Base-by-base conservation (phyloP, 768 basidiomycete species). In the Hebeloma cylindrosporum region DNA sequence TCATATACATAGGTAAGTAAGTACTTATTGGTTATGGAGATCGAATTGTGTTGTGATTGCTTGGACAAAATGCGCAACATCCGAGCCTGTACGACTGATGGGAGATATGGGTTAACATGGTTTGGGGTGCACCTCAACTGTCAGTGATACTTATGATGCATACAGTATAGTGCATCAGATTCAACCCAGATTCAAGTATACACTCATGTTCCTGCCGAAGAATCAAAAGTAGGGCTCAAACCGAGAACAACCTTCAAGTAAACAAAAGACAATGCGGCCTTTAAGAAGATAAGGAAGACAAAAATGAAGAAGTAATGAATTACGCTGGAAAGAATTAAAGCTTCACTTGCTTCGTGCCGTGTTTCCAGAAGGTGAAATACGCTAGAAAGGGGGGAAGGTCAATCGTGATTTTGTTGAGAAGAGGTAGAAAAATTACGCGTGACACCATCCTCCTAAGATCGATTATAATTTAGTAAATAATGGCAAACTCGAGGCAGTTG, bases 351-450 rank as follows among this genome's bases (percentile, higher is more conserved):
- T 93, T 91, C 54, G 93, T 66, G 28, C 96, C 95, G 68, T 97
- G 81, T 71, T 88, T 95, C 94, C 94, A 97, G 77, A 94, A 89
- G 23, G 85, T 93, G 67, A 95, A 81, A 65, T 88, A 94, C 39
- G 92, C 91, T 87, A 54, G 36, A 37, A 10, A 40, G 16, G 33
- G 6, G n/a, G n/a, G 45, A 44, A 49, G 29, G 27, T 42, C 8
- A 52, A 34, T 27, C 5, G 52, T 29, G 30, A 30, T 17, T 14
- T 43, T 36, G 21, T 5, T 17, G 16, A 32, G 26, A 33, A 17
- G 7, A 11, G 25, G 14, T 14, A 22, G 49, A 34, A 17, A 14
- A 75, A 85, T 62, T 65, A 91, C 89, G 89, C 23, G 91, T 93
- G 50, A 79, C 52, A 53, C 88, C 88, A 65, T 93, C 90, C 67